Evolutionary conservation across 768 basidiomycete species (phyloP), one percentile per base, ranked within the genome.

Genomic region (Amyloporia xantha): DNA sequence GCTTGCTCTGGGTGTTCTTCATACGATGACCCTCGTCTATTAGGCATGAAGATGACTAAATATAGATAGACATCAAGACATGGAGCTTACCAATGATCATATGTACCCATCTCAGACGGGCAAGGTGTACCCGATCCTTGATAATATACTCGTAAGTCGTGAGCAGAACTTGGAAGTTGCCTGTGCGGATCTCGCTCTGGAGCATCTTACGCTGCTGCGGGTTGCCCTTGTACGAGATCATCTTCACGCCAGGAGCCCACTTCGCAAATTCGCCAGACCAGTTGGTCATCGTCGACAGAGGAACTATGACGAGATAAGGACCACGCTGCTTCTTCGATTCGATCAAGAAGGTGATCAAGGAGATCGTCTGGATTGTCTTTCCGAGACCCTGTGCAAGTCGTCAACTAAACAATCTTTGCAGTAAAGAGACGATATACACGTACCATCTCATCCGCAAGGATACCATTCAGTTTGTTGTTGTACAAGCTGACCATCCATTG

Each of bases 401-500:
- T 42, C 33, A 36, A 23, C 6, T 12, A 3, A 15, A 48, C 42
- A 35, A 44, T 15, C 47, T 28, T 9, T 58, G 5, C 64, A n/a
- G n/a, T 50, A 33, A 33, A 13, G 7, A 39, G 53, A 20, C 28
- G n/a, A 13, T 36, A 21, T 21, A 26, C 38, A 30, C 30, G 26
- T 47, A 82, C 86, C 93, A 95, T 94, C 69, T 92, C 89, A 59
- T 97, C 93, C 52, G 93, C 93, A 38, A 96, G 68, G 56, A 97
- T 96, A 51, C 93, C 93, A 59, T 96, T 94, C 52, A 96, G 76
- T 61, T 84, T 82, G 74, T 96, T 97, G 67, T 97, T 96, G 67
- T 93, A 96, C 69, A 96, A 74, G 67, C 87, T 91, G 59, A 97
- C 93, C 93, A 96, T 95, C 92, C 93, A 97, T 67, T 95, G 93